Percentiles rank a stretch among this genome's conserved stretches.
Conservation (phyloP, 2,329 filamentous ascomycete species). For the Aphanocladium album region DNA sequence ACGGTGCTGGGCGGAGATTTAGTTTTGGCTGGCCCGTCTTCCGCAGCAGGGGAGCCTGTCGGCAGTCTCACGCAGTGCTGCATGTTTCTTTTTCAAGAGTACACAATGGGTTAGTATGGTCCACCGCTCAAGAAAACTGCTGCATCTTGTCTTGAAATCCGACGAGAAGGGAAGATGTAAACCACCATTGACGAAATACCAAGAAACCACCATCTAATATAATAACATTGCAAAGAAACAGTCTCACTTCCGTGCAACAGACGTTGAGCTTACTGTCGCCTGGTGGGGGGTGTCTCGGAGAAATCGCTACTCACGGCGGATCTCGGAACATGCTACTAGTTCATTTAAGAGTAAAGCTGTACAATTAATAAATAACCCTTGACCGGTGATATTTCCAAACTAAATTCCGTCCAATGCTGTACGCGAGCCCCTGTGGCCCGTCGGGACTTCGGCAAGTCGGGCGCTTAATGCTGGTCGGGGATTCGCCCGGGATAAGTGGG, state of each 20-base stretch:
- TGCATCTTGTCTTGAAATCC: too few species aligned
- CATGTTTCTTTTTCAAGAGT: not conserved
- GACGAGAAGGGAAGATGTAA: too few species aligned
- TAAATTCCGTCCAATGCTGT: not conserved
- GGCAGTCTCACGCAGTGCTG: conserved; percentile 1
- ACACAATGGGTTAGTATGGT: too few species aligned
- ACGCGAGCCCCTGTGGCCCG: not conserved
- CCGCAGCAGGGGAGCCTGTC: not conserved
- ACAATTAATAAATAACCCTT: not conserved
- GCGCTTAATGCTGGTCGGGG: conserved; percentile 6
- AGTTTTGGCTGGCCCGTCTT: not conserved
- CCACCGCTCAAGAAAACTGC: too few species aligned
- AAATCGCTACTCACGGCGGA: not conserved
- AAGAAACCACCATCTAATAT: too few species aligned
- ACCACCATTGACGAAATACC: too few species aligned
- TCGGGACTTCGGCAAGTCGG: conserved; percentile 9
- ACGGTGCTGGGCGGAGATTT: not conserved
- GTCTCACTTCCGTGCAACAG: too few species aligned
- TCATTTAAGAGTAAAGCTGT: too few species aligned
- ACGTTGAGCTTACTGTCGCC: too few species aligned
- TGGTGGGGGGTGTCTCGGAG: not conserved
- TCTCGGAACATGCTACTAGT: not conserved
- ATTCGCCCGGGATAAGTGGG: conserved; percentile 8
- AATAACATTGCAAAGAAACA: too few species aligned
- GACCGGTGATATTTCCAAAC: not conserved